These are phyloP conservation scores for Prosopis cineraria DNA, from an alignment of 306 rosid genomes.

Conservation along the genomic window DNA sequence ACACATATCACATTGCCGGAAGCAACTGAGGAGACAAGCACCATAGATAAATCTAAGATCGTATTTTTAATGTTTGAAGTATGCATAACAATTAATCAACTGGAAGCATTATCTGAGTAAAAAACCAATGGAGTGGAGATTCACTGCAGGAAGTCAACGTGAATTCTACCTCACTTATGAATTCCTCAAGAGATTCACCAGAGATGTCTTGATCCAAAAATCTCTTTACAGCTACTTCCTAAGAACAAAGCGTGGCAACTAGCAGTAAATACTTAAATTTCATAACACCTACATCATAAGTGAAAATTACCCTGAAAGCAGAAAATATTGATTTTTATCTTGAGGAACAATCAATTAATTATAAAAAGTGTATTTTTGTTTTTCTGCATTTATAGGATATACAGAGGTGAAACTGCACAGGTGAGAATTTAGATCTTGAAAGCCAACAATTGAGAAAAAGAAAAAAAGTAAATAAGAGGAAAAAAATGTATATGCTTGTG, in stretches of 20 bases:
- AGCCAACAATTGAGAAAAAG: conserved; percentile 18
- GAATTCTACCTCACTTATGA: conserved; percentile 84
- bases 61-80: conserved; percentile 9
- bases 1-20: conserved; percentile 6
- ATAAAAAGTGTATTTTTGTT: conserved; percentile 2
- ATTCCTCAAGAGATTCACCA: conserved; percentile 90
- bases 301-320: conserved; percentile 17
- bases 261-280: conserved; percentile 16
- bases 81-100: conserved; percentile 27
- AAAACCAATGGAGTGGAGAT: conserved; percentile 26
- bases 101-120: conserved; percentile 15
- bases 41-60: conserved; percentile 1
- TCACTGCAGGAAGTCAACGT: conserved; percentile 20
- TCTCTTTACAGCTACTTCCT: conserved; percentile 98
- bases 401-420: conserved; percentile 28
- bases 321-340: conserved; percentile 15
- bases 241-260: conserved; percentile 34
- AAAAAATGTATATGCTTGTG: conserved; percentile 17
- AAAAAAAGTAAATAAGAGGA: background rate
- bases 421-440: conserved; percentile 18
- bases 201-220: conserved; percentile 84
- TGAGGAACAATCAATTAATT: conserved; percentile 10
- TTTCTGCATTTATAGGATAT: conserved; percentile 4
- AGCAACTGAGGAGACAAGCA: background rate
- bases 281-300: conserved; percentile 16